These are phyloP conservation scores for Candida maltosa DNA, from an alignment of 805 yeast species.

Conservation along the genomic window DNA sequence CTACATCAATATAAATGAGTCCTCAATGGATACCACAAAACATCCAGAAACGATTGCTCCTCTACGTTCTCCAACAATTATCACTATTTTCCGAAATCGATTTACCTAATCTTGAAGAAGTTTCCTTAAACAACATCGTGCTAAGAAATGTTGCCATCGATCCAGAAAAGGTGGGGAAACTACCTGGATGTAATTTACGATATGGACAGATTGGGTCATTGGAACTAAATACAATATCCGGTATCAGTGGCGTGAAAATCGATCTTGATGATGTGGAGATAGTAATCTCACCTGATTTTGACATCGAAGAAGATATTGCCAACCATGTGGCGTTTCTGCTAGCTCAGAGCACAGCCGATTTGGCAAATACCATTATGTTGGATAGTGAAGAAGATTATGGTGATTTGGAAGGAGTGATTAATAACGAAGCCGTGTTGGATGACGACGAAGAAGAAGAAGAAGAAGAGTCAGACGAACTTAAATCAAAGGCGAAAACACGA, in stretches of 20 bases:
- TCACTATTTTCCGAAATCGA: slow-evolving; percentile 81
- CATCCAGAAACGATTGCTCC: slow-evolving; percentile 75
- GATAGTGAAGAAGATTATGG: slow-evolving; percentile 17
- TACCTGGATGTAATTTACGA: slow-evolving; percentile 63
- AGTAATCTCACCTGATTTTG: slow-evolving; percentile 35
- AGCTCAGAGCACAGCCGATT: slow-evolving; percentile 70
- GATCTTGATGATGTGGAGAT: slow-evolving; percentile 53
- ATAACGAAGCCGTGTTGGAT: no score
- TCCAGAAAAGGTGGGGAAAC: slow-evolving; percentile 58
- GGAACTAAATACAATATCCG: slow-evolving; percentile 40
- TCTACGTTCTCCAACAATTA: slow-evolving; percentile 77
- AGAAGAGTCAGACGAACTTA: slow-evolving; percentile 10
- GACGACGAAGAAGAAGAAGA: slow-evolving; percentile 10
- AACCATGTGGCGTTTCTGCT: slow-evolving; percentile 46
- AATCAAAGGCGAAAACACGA: slow-evolving; percentile 9
- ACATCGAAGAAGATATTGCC: slow-evolving; percentile 24
- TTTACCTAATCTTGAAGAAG: slow-evolving; percentile 71
- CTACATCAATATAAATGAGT: slow-evolving; percentile 12
- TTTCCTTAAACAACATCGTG: slow-evolving; percentile 57
- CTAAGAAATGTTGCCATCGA: slow-evolving; percentile 65
- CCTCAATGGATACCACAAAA: slow-evolving; percentile 78
- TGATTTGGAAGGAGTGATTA: slow-evolving; percentile 21
- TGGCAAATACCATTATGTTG: slow-evolving; percentile 59
- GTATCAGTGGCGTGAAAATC: slow-evolving; percentile 66
- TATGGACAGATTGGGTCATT: slow-evolving; percentile 58